These are phyloP conservation scores for Pinus tabuliformis DNA, from an alignment of 75 land plant genomes.

Conservation along the genomic window DNA sequence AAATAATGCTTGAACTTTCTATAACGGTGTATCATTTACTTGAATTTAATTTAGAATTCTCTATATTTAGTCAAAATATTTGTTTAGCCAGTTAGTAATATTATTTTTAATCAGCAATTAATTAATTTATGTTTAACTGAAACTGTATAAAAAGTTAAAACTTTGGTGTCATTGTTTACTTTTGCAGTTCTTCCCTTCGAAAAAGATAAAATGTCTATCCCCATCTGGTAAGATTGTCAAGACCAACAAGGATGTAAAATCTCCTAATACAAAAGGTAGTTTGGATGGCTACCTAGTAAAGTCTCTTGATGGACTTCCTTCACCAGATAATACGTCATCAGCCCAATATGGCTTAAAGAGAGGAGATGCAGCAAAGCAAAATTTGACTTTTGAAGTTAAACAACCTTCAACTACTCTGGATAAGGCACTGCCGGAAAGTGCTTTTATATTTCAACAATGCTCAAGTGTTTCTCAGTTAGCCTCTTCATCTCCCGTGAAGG, in stretches of 20 bases:
- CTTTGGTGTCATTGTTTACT: conserved; percentile 1
- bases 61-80: too few species aligned
- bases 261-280: conserved; percentile 43
- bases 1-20: background rate
- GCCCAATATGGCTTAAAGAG: background rate
- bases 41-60: background rate
- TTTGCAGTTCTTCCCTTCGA: conserved; percentile 61
- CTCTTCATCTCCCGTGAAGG: background rate
- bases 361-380: conserved; percentile 17
- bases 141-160: too few species aligned
- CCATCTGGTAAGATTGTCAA: conserved; percentile 18
- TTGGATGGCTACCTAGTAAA: conserved; percentile 30
- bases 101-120: background rate
- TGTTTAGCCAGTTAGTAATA: background rate
- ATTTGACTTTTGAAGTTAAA: conserved; percentile 22
- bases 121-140: too few species aligned
- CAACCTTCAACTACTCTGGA: background rate
- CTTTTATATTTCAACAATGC: background rate
- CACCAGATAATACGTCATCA: background rate
- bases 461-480: conserved; percentile 6
- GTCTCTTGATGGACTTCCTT: conserved; percentile 14
- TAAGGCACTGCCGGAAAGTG: background rate
- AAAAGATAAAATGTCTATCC: conserved; percentile 38
- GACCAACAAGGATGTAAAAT: conserved; percentile 19
- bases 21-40: background rate